A percentile compares a stretch with the other conserved stretches of the same genome.
These are phyloP conservation scores for Austroboletus novae-zelandiae DNA, from an alignment of 1,284 basidiomycete genomes.

Conservation along the genomic window DNA sequence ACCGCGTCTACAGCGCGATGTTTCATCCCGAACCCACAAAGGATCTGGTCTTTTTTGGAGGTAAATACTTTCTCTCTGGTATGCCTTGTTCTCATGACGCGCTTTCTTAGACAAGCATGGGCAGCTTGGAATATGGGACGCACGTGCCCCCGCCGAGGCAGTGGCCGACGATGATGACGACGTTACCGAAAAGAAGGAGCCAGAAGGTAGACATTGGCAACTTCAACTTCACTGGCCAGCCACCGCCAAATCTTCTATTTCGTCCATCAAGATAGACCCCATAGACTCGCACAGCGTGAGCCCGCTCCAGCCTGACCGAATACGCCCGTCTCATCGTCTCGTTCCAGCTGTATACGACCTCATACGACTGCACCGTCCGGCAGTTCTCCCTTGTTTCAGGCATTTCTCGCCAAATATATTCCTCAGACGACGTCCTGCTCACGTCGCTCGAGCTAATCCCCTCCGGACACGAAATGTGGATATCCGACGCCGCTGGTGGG, in stretches of 20 bases:
- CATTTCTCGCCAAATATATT: slow-evolving; percentile 63
- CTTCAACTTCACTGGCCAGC: slow-evolving; percentile 81
- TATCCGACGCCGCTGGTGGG: slow-evolving; percentile 68
- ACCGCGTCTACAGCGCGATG: slow-evolving; percentile 69
- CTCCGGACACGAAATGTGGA: slow-evolving; percentile 74
- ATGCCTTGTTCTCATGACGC: slow-evolving; percentile 3
- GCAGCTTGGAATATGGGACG: slow-evolving; percentile 79
- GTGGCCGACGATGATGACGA: slow-evolving; percentile 61
- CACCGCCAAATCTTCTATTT: slow-evolving; percentile 73
- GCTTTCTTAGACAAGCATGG: slow-evolving; percentile 66
- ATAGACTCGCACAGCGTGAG: slow-evolving; percentile 66
- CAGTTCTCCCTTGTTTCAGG: slow-evolving; percentile 66
- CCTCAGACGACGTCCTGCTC: slow-evolving; percentile 58
- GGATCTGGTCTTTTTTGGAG: slow-evolving; percentile 78
- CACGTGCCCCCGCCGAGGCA: slow-evolving; percentile 63
- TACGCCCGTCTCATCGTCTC: slow-evolving; percentile 2
- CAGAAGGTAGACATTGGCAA: slow-evolving; percentile 75
- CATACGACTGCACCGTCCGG: slow-evolving; percentile 78
- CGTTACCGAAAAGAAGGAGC: slow-evolving; percentile 38
- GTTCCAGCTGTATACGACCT: slow-evolving; percentile 66
- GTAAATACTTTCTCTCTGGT: slow-evolving; percentile 34
- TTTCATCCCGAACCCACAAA: slow-evolving; percentile 81
- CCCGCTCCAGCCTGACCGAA: not conserved
- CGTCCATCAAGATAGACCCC: slow-evolving; percentile 71
- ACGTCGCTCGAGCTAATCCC: slow-evolving; percentile 65